These are phyloP conservation scores for Aspergillus intermedius DNA, from an alignment of 2,329 filamentous ascomycete species.

Conservation along the genomic window DNA sequence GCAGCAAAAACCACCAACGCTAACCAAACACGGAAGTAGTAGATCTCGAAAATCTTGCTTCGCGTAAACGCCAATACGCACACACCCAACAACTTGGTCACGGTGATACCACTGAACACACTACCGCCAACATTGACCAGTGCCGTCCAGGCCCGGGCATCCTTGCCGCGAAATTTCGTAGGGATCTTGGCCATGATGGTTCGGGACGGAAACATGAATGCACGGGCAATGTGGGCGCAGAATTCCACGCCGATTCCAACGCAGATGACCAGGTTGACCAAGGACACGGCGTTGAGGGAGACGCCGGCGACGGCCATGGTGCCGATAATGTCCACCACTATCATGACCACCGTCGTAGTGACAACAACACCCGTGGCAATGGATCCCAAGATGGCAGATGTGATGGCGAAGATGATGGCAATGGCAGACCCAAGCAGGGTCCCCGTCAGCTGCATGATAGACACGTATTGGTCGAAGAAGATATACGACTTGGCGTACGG, in stretches of 20 bases:
- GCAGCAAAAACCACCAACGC: slow-evolving; percentile 85
- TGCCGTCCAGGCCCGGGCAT: slow-evolving; percentile 85
- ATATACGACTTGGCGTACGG: slow-evolving; percentile 98
- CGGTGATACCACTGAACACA: slow-evolving; percentile 91
- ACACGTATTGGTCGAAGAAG: slow-evolving; percentile 95
- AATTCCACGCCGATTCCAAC: slow-evolving; percentile 96
- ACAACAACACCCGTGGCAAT: slow-evolving; percentile 74
- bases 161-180: slow-evolving; percentile 69
- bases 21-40: slow-evolving; percentile 97
- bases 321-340: slow-evolving; percentile 85
- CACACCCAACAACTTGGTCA: slow-evolving; percentile 91
- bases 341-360: slow-evolving; percentile 85
- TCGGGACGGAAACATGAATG: slow-evolving; percentile 87
- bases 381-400: slow-evolving; percentile 75
- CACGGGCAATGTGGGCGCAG: slow-evolving; percentile 90
- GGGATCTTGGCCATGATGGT: slow-evolving; percentile 75
- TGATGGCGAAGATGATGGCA: slow-evolving; percentile 75
- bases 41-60: slow-evolving; percentile 98
- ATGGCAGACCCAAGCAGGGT: slow-evolving; percentile 76
- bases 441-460: slow-evolving; percentile 72
- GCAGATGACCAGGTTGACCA: slow-evolving; percentile 95
- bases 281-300: slow-evolving; percentile 85
- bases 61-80: slow-evolving; percentile 87
- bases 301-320: slow-evolving; percentile 87
- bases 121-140: slow-evolving; percentile 91